Percentiles rank a stretch among this genome's conserved stretches.
Conservation (phyloP, 306 rosid species). For the Fagus crenata region DNA sequence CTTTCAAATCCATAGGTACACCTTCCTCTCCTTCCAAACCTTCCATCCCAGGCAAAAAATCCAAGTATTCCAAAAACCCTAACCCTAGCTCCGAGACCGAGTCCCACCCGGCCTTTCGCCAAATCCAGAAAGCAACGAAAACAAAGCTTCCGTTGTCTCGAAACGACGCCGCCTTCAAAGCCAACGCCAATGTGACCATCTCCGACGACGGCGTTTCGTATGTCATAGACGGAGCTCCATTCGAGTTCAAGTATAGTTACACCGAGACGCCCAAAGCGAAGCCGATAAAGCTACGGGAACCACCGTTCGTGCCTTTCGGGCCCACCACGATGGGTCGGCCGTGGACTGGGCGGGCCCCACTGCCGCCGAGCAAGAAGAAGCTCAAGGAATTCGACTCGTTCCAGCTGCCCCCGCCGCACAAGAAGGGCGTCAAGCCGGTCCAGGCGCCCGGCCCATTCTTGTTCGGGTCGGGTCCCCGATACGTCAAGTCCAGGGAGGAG, state of each 20-base stretch:
- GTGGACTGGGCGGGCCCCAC: constrained; percentile 83
- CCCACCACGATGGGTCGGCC: constrained; percentile 71
- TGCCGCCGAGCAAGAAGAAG: constrained; percentile 78
- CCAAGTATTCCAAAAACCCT: constrained; percentile 61
- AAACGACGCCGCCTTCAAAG: constrained; percentile 19
- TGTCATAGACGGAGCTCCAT: constrained; percentile 74
- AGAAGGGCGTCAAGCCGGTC: constrained; percentile 83
- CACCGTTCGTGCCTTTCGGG: constrained; percentile 70
- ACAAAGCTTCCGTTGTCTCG: constrained; percentile 6
- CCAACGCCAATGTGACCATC: constrained; percentile 46
- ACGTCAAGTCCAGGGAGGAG: constrained; percentile 68
- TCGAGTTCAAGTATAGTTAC: constrained; percentile 93
- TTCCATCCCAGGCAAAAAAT: constrained; percentile 65
- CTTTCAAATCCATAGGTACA: constrained; percentile 50
- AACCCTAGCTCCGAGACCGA: constrained; percentile 3
- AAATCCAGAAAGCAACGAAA: constrained; percentile 27
- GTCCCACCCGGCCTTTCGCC: constrained; percentile 58
- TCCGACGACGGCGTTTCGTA: constrained; percentile 62
- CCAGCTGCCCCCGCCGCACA: constrained; percentile 72
- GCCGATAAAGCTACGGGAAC: constrained; percentile 75
- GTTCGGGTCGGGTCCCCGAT: constrained; percentile 65
- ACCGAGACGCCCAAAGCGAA: constrained; percentile 80
- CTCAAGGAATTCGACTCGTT: constrained; percentile 78
- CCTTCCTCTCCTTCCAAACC: constrained; percentile 71
- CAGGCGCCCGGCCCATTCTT: constrained; percentile 84